These are phyloP conservation scores for Sergeia podlipaevii DNA, from an alignment of 208 protist genomes.

Conservation along the genomic window DNA sequence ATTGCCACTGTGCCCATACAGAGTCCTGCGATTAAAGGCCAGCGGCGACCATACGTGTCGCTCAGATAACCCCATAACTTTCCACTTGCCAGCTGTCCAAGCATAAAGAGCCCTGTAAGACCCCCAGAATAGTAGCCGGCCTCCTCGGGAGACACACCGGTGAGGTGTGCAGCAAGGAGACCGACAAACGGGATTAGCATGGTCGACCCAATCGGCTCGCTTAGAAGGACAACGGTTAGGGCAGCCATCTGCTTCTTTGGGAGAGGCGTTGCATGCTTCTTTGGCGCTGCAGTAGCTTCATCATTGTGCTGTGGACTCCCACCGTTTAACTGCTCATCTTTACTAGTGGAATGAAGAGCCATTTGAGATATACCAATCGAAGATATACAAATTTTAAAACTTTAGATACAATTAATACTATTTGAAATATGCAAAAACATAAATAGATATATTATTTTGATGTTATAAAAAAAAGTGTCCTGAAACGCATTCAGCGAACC, in stretches of 20 bases:
- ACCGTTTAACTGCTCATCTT: too few relatives aligned
- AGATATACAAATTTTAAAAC: too few relatives aligned
- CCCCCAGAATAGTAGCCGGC: conserved; percentile 34
- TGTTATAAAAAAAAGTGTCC: too few relatives aligned
- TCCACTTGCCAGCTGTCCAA: conserved; percentile 35
- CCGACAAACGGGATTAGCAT: conserved; percentile 50
- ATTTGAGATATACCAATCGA: too few relatives aligned
- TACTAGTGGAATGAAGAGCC: too few relatives aligned
- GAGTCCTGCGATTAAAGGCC: conserved; percentile 25
- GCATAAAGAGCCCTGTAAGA: conserved; percentile 39
- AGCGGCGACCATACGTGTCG: conserved; percentile 36
- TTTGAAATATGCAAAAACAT: too few relatives aligned
- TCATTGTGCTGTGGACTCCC: too few relatives aligned
- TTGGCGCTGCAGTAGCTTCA: too few relatives aligned
- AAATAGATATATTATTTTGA: too few relatives aligned
- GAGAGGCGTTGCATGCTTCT: conserved; percentile 29
- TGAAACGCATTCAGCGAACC: too few relatives aligned
- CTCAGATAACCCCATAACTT: conserved; percentile 41
- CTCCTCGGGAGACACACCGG: conserved; percentile 15
- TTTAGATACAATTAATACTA: too few relatives aligned
- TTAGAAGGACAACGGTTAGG: conserved; percentile 29
- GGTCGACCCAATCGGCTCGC: conserved; percentile 31
- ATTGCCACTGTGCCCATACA: conserved; percentile 21
- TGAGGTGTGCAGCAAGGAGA: conserved; percentile 27
- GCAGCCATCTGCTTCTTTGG: conserved; percentile 20